A percentile compares a stretch with the other conserved stretches of the same genome.
These are phyloP conservation scores for Penicillium ucsense DNA, from an alignment of 495 filamentous ascomycete species.

Conservation along the genomic window DNA sequence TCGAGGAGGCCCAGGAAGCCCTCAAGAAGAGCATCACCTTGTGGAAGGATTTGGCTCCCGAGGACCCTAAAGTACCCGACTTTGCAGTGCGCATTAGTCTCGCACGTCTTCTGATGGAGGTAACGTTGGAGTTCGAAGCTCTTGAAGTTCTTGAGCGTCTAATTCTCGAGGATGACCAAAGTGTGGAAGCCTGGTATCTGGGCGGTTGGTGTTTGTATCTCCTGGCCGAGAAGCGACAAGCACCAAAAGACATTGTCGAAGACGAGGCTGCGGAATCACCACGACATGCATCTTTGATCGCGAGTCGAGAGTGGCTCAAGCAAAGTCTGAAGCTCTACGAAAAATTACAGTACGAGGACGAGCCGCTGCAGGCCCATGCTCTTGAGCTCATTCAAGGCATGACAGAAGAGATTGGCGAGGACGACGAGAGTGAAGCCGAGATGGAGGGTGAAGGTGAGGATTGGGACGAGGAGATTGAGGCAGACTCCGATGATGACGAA, in stretches of 20 bases:
- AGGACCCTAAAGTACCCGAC: slow-evolving; percentile 57
- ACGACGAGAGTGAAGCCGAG: slow-evolving; percentile 37
- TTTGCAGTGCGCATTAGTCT: slow-evolving; percentile 79
- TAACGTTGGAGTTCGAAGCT: slow-evolving; percentile 72
- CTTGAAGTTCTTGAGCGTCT: slow-evolving; percentile 76
- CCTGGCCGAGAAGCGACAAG: slow-evolving; percentile 56
- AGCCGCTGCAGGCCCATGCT: slow-evolving; percentile 41
- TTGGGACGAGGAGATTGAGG: slow-evolving; percentile 31
- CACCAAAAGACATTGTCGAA: slow-evolving; percentile 25
- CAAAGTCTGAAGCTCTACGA: slow-evolving; percentile 41
- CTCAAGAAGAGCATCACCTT: slow-evolving; percentile 63
- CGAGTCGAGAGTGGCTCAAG: slow-evolving; percentile 45
- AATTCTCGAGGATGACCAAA: slow-evolving; percentile 78
- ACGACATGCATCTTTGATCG: slow-evolving; percentile 30
- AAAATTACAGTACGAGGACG: slow-evolving; percentile 42
- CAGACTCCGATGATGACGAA: slow-evolving; percentile 36
- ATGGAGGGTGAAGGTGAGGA: slow-evolving; percentile 32
- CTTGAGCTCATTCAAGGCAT: slow-evolving; percentile 49
- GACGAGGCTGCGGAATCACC: slow-evolving; percentile 22
- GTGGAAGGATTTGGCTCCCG: slow-evolving; percentile 68
- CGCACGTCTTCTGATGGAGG: slow-evolving; percentile 79
- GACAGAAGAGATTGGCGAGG: slow-evolving; percentile 44
- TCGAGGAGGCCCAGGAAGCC: slow-evolving; percentile 69
- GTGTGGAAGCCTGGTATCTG: slow-evolving; percentile 94
- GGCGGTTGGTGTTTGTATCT: slow-evolving; percentile 86